Percentiles rank a stretch among this genome's conserved stretches.
These are phyloP conservation scores for Calonectria naviculata DNA, from an alignment of 2,329 filamentous ascomycete genomes.

Conservation along the genomic window DNA sequence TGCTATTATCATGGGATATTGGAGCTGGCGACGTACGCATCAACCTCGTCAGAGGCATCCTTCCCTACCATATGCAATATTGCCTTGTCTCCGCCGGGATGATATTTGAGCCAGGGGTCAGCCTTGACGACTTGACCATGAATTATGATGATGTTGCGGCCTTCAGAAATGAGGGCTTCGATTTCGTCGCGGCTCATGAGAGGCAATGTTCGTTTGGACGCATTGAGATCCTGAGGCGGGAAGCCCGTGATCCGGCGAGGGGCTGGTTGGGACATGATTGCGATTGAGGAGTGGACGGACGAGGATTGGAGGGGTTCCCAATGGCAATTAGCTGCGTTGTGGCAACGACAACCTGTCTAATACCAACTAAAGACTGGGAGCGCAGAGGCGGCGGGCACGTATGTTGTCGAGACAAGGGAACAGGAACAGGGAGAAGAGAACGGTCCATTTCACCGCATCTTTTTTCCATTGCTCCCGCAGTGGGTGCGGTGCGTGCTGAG, in stretches of 20 bases:
- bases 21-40: constrained; percentile 70
- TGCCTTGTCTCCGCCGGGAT: constrained; percentile 91
- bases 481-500: constrained; percentile 10
- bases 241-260: constrained; percentile 35
- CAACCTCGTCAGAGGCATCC: constrained; percentile 95
- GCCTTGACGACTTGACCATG: constrained; percentile 86
- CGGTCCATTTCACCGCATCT: constrained; percentile 40
- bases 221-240: constrained; percentile 24
- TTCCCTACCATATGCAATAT: constrained; percentile 94
- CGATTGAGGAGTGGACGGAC: neutral
- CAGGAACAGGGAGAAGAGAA: neutral
- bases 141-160: constrained; percentile 82
- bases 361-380: neutral
- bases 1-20: neutral
- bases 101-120: constrained; percentile 88
- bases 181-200: constrained; percentile 51
- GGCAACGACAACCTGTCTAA: neutral
- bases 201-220: constrained; percentile 44
- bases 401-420: constrained; percentile 1
- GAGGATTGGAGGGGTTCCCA: neutral
- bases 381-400: neutral
- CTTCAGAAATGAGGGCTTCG: constrained; percentile 86
- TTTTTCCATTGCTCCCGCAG: constrained; percentile 3
- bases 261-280: constrained; percentile 12
- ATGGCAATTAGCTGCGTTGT: constrained; percentile 10